A percentile compares a stretch with the other conserved stretches of the same genome.
These are phyloP conservation scores for Fusarium paranaense DNA, from an alignment of 2,329 filamentous ascomycete genomes.

Conservation along the genomic window DNA sequence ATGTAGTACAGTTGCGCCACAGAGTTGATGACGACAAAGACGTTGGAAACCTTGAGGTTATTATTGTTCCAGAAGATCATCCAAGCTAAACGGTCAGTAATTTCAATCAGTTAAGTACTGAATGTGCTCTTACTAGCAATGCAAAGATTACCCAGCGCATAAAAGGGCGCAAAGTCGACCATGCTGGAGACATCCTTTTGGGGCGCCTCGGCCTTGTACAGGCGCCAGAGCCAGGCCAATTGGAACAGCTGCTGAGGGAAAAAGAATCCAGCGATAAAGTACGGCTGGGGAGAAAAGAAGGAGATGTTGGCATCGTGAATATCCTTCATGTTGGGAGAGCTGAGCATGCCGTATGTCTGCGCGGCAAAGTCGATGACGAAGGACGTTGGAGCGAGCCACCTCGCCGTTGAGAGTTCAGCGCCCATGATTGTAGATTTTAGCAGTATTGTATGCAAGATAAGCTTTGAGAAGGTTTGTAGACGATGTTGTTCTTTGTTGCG, in stretches of 20 bases:
- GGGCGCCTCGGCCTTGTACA: not conserved
- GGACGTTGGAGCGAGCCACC: conserved; percentile 5
- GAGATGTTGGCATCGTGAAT: conserved; percentile 12
- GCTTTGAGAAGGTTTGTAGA: not conserved
- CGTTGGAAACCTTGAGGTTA: conserved; percentile 1
- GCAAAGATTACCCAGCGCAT: not conserved
- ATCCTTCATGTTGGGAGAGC: conserved; percentile 12
- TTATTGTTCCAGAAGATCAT: conserved; percentile 5
- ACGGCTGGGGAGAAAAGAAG: conserved; percentile 11
- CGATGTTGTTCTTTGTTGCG: not conserved
- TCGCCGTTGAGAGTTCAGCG: conserved; percentile 2
- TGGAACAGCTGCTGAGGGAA: conserved; percentile 2
- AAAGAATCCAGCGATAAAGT: conserved; percentile 8
- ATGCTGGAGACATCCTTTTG: not conserved
- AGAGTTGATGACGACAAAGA: conserved; percentile 8
- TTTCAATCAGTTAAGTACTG: not conserved
- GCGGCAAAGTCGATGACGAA: conserved; percentile 7
- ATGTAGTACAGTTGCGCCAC: not conserved
- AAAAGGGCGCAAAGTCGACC: not conserved
- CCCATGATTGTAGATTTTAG: not conserved
- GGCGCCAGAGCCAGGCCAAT: conserved; percentile 1
- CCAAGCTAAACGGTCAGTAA: not conserved
- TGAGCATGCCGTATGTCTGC: conserved; percentile 7
- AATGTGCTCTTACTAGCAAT: not conserved
- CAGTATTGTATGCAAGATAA: not conserved